A percentile compares a stretch with the other conserved stretches of the same genome.
Conservation (phyloP, 345 rosid genomes). For the Camelina sativa region DNA sequence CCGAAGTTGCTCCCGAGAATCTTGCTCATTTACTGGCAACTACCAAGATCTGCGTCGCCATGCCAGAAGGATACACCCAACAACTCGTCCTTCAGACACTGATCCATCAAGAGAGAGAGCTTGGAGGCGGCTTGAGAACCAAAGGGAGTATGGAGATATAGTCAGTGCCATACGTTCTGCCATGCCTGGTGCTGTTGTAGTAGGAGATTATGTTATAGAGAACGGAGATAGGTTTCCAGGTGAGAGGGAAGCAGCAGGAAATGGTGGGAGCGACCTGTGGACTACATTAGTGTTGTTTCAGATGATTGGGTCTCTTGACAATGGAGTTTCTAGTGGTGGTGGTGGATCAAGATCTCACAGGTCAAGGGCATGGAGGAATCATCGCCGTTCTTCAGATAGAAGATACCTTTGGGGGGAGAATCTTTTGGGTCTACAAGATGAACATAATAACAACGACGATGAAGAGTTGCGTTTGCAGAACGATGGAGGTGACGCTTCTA, state of each 20-base stretch:
- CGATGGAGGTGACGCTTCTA: conserved; percentile 56
- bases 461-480: conserved; percentile 57
- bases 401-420: conserved; percentile 92
- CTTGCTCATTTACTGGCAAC: conserved; percentile 72
- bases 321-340: conserved; percentile 49
- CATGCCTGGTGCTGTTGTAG: conserved; percentile 90
- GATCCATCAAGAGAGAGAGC: conserved; percentile 88
- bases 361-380: conserved; percentile 79
- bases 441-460: conserved; percentile 53
- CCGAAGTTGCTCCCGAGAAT: conserved; percentile 83
- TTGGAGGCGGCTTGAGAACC: conserved; percentile 86
- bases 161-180: conserved; percentile 87
- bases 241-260: conserved; percentile 59
- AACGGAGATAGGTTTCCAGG: conserved; percentile 70
- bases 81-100: conserved; percentile 73
- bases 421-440: conserved; percentile 77
- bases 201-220: conserved; percentile 93
- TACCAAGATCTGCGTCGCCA: conserved; percentile 88
- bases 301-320: conserved; percentile 76
- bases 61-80: conserved; percentile 84
- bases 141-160: conserved; percentile 79
- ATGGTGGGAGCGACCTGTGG: conserved; percentile 59
- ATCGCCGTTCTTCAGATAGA: conserved; percentile 72
- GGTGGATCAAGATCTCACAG: conserved; percentile 64
- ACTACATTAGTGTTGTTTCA: conserved; percentile 77